Base-by-base conservation (phyloP, 139 green algal genomes). In the Chlamydomonas applanata region DNA sequence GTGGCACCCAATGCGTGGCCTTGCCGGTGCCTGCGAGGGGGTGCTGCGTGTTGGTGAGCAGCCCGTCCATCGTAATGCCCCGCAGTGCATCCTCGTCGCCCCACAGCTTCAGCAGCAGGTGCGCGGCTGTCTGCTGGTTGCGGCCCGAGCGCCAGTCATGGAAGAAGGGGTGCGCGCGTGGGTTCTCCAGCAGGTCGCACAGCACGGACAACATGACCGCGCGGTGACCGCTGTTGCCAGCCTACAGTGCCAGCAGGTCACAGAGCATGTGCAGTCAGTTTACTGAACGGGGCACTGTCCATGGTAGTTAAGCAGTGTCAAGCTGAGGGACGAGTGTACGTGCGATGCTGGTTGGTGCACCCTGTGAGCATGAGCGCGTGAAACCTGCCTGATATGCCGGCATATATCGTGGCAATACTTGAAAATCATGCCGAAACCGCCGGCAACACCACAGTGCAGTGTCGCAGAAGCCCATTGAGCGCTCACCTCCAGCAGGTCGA, bases 71-170 rank as follows among this genome's bases (percentile, higher is more conserved):
- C 4, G 68, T 78, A 29, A 85, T 81, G 56, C 79, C 81, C 17
- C 74, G 49, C 0, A 76, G 36, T 9, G 66, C 29, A 24, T 86
- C 80, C 69, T 87, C 81, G 60, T 91, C 81, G 56, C 78, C 72
- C 84, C 84, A 89, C 1, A 87, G 63, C 11, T 25, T 32, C 25
- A 89, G 64, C 65, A 89, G 81, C 76, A 89, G 34, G 70, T 87
- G 78, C 32, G 73, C 75, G 3, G 76, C 77, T 22, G 56, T 71
- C 32, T 81, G 67, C 71, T 82, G 59, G 68, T 87, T 71, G 32
- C 52, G 27, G 59, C 75, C 52, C 2, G 80, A 82, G 20, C 67
- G 66, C 85, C 85, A 90, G 4, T 86, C 77, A 56, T 83, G 74
- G 49, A 90, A 84, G 66, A 90, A 90, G 11, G 72, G 22, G 60